phyloP scores from a whole-genome alignment of 2,329 filamentous ascomycete species.

The Aureobasidium uvarum region DNA sequence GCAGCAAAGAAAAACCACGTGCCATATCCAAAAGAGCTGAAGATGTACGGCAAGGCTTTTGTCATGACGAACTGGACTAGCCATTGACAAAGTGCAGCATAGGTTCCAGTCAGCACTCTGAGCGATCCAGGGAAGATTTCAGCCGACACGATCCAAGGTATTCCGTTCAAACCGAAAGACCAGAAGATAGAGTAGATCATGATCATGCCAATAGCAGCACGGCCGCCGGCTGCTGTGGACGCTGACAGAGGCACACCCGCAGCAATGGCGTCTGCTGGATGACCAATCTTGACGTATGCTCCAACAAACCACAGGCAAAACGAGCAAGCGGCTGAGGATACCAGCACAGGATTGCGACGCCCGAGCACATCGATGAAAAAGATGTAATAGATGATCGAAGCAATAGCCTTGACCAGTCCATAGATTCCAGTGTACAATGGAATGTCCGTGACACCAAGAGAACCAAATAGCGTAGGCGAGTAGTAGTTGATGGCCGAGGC shows the following conservation, averaged over 20 bases:
- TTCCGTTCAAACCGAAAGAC: slow-evolving; percentile 44
- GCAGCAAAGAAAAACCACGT: slow-evolving; percentile 46
- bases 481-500: slow-evolving; percentile 40
- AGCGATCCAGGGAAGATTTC: slow-evolving; percentile 48
- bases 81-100: slow-evolving; percentile 37
- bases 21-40: slow-evolving; percentile 41
- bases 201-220: slow-evolving; percentile 43
- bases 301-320: slow-evolving; percentile 43
- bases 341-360: slow-evolving; percentile 41
- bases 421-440: slow-evolving; percentile 41
- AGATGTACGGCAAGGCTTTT: slow-evolving; percentile 45
- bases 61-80: slow-evolving; percentile 43
- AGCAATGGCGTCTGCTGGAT: slow-evolving; percentile 30
- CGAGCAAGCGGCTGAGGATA: slow-evolving; percentile 40
- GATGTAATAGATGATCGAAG: slow-evolving; percentile 41
- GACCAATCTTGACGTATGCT: slow-evolving; percentile 39
- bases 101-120: slow-evolving; percentile 41
- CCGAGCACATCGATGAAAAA: slow-evolving; percentile 43
- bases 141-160: slow-evolving; percentile 46
- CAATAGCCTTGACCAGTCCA: slow-evolving; percentile 41
- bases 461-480: slow-evolving; percentile 40
- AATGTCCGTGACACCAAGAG: slow-evolving; percentile 38
- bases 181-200: slow-evolving; percentile 44
- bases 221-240: slow-evolving; percentile 41
- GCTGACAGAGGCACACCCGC: slow-evolving; percentile 36